Evolutionary conservation across 371 early-diverging fungal species (phyloP).

Genomic region (Rhizopus delemar): DNA sequence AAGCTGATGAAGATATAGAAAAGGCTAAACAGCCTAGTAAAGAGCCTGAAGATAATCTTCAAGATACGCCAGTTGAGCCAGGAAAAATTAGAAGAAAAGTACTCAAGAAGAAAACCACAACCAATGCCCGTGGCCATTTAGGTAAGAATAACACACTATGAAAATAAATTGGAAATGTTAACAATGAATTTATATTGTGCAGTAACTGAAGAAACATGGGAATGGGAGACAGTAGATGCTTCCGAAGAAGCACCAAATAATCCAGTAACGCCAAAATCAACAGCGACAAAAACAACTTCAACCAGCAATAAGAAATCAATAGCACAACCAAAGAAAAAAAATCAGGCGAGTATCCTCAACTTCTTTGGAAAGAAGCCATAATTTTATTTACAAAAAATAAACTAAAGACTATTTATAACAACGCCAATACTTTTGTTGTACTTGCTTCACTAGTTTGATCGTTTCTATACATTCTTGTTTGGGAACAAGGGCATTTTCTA

Average conservation of each 20-base stretch:
- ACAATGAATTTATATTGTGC: not conserved
- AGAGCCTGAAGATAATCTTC: conserved; percentile 12
- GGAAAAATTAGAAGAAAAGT: conserved; percentile 40
- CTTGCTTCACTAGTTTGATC: conserved; percentile 45
- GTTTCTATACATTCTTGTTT: conserved; percentile 47
- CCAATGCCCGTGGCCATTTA: conserved; percentile 51
- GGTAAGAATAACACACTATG: conserved; percentile 26
- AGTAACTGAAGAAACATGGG: conserved; percentile 30
- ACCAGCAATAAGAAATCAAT: not conserved
- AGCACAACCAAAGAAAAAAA: not conserved
- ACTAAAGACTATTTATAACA: conserved; percentile 4
- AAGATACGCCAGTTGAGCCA: conserved; percentile 16
- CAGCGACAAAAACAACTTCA: not conserved
- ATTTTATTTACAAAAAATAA: conserved; percentile 1
- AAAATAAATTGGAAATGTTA: not conserved
- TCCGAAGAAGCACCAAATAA: not conserved
- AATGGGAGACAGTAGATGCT: conserved; percentile 20
- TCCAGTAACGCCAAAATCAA: not conserved
- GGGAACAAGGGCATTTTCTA: conserved; percentile 33
- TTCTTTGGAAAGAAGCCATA: conserved; percentile 19
- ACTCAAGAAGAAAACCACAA: conserved; percentile 44
- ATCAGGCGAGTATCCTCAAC: conserved; percentile 17
- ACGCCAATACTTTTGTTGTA: conserved; percentile 59
- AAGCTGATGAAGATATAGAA: not conserved
- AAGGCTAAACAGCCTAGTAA: not conserved